A percentile compares a stretch with the other conserved stretches of the same genome.
These are phyloP conservation scores for Gonapodya sp. DNA, from an alignment of 192 early-diverging fungal genomes.

Conservation along the genomic window DNA sequence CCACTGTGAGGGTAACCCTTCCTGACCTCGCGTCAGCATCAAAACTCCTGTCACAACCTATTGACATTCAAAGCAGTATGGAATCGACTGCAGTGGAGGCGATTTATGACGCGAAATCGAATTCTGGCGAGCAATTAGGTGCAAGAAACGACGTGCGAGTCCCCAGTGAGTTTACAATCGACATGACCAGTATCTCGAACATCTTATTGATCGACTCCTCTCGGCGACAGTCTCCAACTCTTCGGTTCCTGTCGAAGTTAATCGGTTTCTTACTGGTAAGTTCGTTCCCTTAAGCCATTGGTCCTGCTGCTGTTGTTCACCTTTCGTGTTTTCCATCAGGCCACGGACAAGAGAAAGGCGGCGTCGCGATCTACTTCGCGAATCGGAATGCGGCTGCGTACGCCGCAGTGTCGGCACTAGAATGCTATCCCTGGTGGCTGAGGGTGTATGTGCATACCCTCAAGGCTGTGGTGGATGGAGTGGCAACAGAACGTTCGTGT, in stretches of 20 bases:
- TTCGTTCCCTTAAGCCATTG: slow-evolving; percentile 19
- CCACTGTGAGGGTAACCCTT: slow-evolving; percentile 23
- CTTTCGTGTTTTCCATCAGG: slow-evolving; percentile 28
- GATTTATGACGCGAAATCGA: neutral
- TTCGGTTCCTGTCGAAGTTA: slow-evolving; percentile 35
- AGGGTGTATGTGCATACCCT: slow-evolving; percentile 86
- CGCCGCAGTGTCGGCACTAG: slow-evolving; percentile 51
- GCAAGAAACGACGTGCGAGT: neutral
- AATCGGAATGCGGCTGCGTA: slow-evolving; percentile 43
- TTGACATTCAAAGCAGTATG: neutral
- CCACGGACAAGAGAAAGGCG: slow-evolving; percentile 78
- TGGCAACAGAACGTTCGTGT: too few species aligned
- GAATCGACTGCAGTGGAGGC: neutral
- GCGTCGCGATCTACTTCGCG: slow-evolving; percentile 60
- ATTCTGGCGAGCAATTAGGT: neutral
- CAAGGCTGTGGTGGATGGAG: slow-evolving; percentile 29
- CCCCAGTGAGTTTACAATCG: too few species aligned
- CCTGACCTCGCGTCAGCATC: slow-evolving; percentile 8
- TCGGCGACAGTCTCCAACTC: slow-evolving; percentile 13
- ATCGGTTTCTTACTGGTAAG: slow-evolving; percentile 53
- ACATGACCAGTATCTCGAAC: too few species aligned
- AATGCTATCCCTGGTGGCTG: slow-evolving; percentile 85
- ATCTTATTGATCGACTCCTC: neutral
- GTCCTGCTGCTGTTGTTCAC: slow-evolving; percentile 13
- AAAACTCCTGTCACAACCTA: neutral